phyloP scores from a whole-genome alignment of 148 eudicot genomes.

The Heliosperma pusillum region DNA sequence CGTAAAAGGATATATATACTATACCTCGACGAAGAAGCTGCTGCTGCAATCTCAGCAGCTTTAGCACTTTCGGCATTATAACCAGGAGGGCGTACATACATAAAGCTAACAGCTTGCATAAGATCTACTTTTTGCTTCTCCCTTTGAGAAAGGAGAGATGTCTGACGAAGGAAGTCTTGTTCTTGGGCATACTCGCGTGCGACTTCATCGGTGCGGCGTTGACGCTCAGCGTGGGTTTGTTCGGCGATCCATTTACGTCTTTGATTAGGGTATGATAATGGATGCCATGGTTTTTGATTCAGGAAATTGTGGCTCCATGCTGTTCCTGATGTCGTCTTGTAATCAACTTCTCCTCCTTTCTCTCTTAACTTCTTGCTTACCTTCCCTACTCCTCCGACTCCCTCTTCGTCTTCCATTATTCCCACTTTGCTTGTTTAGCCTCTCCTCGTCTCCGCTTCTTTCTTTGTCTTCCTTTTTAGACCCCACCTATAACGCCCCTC shows the following conservation, averaged over 20 bases:
- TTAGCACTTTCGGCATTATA: constrained; percentile 98
- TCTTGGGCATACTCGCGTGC: constrained; percentile 98
- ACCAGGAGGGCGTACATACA: constrained; percentile 98
- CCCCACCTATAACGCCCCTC: no score
- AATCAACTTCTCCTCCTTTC: constrained; percentile 85
- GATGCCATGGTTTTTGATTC: constrained; percentile 99
- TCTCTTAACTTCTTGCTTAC: constrained; percentile 76
- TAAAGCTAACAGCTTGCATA: constrained; percentile 99
- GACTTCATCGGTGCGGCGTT: constrained; percentile 74
- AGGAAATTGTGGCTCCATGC: constrained; percentile 91
- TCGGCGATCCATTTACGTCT: constrained; percentile 99
- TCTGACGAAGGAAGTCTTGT: constrained; percentile 86
- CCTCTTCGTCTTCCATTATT: constrained; percentile 62
- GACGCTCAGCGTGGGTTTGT: constrained; percentile 75
- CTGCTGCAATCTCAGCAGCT: constrained; percentile 82
- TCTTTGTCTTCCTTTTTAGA: no score
- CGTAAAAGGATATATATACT: no score
- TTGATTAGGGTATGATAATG: constrained; percentile 96
- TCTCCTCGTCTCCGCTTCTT: background rate
- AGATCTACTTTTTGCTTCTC: constrained; percentile 95
- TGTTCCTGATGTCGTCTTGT: constrained; percentile 74
- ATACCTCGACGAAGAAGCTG: constrained; percentile 58
- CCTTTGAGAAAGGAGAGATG: constrained; percentile 73
- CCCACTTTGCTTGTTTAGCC: background rate
- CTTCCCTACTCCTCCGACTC: constrained; percentile 33